Conservation (phyloP, 2,329 filamentous ascomycete species). For the Cladophialophora carrionii region DNA sequence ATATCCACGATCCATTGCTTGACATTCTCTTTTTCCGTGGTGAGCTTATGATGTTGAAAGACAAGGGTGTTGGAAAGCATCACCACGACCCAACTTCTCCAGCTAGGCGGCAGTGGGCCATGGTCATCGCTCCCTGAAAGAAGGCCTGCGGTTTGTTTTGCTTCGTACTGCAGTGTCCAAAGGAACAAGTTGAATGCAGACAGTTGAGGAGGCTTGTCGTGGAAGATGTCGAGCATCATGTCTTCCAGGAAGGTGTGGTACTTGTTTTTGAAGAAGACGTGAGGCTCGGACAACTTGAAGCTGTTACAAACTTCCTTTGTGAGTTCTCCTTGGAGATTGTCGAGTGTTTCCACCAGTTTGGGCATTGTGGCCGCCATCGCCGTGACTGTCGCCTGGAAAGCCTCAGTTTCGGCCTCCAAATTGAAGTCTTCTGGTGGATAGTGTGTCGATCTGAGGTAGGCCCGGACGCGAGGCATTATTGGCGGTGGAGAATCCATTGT, state of each 20-base stretch:
- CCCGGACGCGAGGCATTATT: neutral
- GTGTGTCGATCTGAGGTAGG: neutral
- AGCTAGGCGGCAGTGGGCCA: neutral
- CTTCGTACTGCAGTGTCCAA: neutral
- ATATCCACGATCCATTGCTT: neutral
- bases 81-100: neutral
- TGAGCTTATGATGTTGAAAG: neutral
- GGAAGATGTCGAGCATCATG: neutral
- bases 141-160: neutral
- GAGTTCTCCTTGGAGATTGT: neutral
- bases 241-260: neutral
- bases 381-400: neutral
- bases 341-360: neutral
- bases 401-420: neutral
- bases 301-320: neutral
- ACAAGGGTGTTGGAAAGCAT: neutral
- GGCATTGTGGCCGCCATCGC: neutral
- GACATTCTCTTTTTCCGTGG: neutral
- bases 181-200: neutral
- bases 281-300: neutral
- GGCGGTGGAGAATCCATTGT: neutral
- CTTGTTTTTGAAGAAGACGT: neutral
- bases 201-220: constrained; percentile 1
- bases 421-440: neutral
- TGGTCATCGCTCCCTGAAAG: neutral